Conservation (phyloP, 225 moss, liverwort and hornwort genomes). For the Sphagnum tenellum region DNA sequence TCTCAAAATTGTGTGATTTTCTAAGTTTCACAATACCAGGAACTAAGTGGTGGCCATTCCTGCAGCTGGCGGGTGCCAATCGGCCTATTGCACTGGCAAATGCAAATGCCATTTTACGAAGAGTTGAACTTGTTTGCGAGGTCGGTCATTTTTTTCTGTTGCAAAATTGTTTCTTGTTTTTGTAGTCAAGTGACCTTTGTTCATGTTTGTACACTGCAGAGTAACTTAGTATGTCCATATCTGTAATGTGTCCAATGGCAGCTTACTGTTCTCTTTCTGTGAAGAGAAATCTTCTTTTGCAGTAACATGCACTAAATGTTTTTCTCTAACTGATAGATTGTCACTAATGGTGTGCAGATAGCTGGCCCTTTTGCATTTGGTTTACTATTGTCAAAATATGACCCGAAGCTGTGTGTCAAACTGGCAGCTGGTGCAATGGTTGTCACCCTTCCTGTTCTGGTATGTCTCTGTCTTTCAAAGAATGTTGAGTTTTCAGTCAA, state of each 20-base stretch:
- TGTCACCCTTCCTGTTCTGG: constrained; percentile 60
- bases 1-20: no score
- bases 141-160: constrained; percentile 11
- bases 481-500: neutral
- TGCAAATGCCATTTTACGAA: constrained; percentile 67
- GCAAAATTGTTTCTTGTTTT: no score
- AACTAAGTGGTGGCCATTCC: neutral
- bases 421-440: constrained; percentile 59
- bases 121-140: constrained; percentile 79
- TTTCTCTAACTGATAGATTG: no score
- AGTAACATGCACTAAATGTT: no score
- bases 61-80: constrained; percentile 68
- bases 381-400: constrained; percentile 56
- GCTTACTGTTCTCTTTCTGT: no score
- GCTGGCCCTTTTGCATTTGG: constrained; percentile 71
- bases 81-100: constrained; percentile 68
- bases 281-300: no score
- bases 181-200: no score
- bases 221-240: no score
- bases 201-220: no score
- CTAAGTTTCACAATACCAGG: no score
- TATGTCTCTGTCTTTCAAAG: constrained; percentile 4
- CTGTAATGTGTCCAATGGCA: no score
- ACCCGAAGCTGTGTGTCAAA: constrained; percentile 54
- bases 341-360: constrained; percentile 31